A percentile compares a stretch with the other conserved stretches of the same genome.
These are phyloP conservation scores for Phanerochaete sordida DNA, from an alignment of 768 basidiomycete species.

Conservation along the genomic window DNA sequence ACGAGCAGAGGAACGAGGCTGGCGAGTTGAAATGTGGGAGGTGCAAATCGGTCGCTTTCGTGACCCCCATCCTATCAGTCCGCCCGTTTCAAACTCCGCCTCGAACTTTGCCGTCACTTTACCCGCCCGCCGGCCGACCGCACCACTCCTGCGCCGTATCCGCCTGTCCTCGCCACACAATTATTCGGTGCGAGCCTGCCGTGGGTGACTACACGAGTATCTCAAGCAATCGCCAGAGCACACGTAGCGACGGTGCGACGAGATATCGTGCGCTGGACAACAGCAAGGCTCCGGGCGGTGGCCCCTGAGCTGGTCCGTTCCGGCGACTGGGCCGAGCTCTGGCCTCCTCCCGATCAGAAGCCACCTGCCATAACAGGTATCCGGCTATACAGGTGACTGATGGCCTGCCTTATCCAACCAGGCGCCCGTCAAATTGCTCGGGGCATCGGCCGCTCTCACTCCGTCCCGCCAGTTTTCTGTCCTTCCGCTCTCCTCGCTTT, in stretches of 20 bases:
- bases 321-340: not conserved
- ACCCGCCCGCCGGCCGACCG: not conserved
- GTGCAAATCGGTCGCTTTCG: slow-evolving; percentile 1
- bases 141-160: slow-evolving; percentile 1
- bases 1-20: slow-evolving; percentile 19
- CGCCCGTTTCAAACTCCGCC: not conserved
- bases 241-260: too few species aligned
- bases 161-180: not conserved
- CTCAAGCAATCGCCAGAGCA: too few species aligned
- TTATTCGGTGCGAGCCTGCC: not conserved
- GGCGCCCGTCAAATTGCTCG: not conserved
- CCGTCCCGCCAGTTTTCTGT: not conserved
- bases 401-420: not conserved
- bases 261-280: not conserved
- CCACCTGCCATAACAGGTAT: not conserved
- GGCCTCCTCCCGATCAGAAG: slow-evolving; percentile 4
- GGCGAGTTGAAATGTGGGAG: slow-evolving; percentile 9
- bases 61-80: not conserved
- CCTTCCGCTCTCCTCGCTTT: not conserved
- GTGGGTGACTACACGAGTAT: too few species aligned
- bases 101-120: not conserved
- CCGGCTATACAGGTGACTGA: not conserved
- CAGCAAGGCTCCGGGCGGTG: not conserved
- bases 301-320: not conserved
- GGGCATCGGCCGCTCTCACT: not conserved